Percentiles rank a stretch among this genome's conserved stretches.
Conservation (phyloP, 805 yeast genomes). For the Allodekkera sacchari region DNA sequence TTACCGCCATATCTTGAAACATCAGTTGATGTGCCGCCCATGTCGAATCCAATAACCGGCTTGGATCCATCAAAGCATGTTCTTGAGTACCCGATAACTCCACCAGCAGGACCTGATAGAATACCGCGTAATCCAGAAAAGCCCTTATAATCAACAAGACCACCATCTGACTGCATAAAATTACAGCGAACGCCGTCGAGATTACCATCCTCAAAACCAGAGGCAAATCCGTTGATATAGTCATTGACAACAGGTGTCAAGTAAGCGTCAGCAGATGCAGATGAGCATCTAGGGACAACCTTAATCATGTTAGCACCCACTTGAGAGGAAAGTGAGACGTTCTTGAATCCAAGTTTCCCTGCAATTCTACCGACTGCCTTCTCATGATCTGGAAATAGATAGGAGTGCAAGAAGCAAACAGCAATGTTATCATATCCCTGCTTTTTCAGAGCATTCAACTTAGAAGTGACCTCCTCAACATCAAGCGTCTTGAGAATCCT, state of each 20-base stretch:
- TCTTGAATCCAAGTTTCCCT: constrained; percentile 30
- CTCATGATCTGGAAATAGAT: constrained; percentile 31
- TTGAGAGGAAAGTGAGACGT: constrained; percentile 26
- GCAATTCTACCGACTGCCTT: constrained; percentile 25
- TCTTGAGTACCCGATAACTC: constrained; percentile 46
- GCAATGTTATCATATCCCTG: constrained; percentile 26
- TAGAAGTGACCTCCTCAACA: constrained; percentile 4
- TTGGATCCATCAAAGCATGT: constrained; percentile 35
- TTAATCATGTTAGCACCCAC: constrained; percentile 29
- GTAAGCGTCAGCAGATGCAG: constrained; percentile 32
- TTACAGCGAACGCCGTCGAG: constrained; percentile 35
- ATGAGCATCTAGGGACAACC: constrained; percentile 29
- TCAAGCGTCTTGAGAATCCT: constrained; percentile 24
- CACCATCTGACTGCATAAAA: constrained; percentile 53
- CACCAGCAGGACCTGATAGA: constrained; percentile 53
- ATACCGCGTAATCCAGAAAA: constrained; percentile 45
- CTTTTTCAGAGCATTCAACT: constrained; percentile 17
- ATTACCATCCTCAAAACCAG: constrained; percentile 23
- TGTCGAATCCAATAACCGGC: constrained; percentile 26
- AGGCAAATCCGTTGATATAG: constrained; percentile 28
- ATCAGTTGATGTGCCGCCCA: constrained; percentile 31
- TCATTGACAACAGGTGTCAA: constrained; percentile 30
- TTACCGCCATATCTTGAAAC: constrained; percentile 54
- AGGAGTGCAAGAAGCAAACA: constrained; percentile 28
- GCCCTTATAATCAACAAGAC: constrained; percentile 41